Evolutionary conservation across 441 rosid species (phyloP), one percentile per base, ranked within the genome.

Genomic region (Raphanus hybrid): DNA sequence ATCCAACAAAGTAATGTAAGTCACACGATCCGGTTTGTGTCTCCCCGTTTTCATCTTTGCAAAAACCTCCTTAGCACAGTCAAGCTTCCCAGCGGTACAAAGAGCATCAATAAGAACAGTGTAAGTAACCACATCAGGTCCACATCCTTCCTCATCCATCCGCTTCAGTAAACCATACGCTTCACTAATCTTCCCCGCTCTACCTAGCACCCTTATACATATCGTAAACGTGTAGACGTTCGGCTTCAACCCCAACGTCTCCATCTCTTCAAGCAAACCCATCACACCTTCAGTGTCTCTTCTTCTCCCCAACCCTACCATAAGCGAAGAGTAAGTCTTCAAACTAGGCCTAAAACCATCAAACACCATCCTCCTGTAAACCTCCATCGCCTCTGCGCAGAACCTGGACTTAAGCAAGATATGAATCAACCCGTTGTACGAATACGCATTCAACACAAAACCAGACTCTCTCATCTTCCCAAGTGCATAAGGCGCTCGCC

Each of bases 301-400:
- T 86, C 93, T 87, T 88, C 89, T 95, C 75, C 99, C 98, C 35
- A 81, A 78, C 8, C 95, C 98, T 6, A 92, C 99, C 99, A 95
- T 89, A 66, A 95, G 91, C 0, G 98, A 91, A 1, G 97, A 95
- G 75, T 91, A 95, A 66, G 99, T 91, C 89, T 95, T 92, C 83
- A 95, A 81, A 75, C 98, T 95, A 69, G 97, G 99, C 85, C 86
- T 91, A 74, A 88, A 84, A 80, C 92, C 97, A 73, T 93, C 95
- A 2, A 88, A 89, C 12, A 90, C 66, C 97, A 91, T 90, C 75
- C 85, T 86, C 73, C 84, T 85, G 57, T 93, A 90, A 43, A 87
- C 87, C 66, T 80, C 85, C 79, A 95, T 81, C 39, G 94, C 95
- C 82, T 93, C 92, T 71, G 76, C 76, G 29, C 82, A 86, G 34